Evolutionary conservation across 2,329 filamentous ascomycete genomes (phyloP).

Genomic region (Periconia macrospinosa): DNA sequence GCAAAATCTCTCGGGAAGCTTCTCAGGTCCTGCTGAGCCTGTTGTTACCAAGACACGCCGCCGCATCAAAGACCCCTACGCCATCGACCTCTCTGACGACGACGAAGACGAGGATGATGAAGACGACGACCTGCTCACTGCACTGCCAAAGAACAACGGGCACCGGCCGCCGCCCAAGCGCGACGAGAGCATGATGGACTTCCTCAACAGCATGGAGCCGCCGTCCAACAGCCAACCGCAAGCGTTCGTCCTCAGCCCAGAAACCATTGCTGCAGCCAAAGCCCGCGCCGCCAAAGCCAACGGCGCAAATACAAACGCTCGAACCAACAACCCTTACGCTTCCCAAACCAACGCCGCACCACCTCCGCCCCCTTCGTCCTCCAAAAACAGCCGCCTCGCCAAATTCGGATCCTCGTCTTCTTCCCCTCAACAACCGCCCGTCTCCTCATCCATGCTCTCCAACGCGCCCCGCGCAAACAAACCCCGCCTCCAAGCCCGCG

Average conservation of each 20-base stretch:
- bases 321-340: background rate
- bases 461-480: constrained; percentile 28
- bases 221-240: constrained; percentile 47
- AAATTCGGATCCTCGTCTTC: constrained; percentile 9
- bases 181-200: constrained; percentile 70
- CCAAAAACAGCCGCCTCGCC: background rate
- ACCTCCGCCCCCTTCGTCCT: background rate
- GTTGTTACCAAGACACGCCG: constrained; percentile 73
- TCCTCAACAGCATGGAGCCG: constrained; percentile 70
- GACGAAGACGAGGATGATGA: constrained; percentile 58
- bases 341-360: background rate
- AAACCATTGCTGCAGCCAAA: constrained; percentile 36
- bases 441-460: constrained; percentile 18
- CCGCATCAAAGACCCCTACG: constrained; percentile 84
- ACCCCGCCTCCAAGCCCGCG: constrained; percentile 29
- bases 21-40: constrained; percentile 45
- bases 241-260: constrained; percentile 36
- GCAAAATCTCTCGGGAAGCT: constrained; percentile 36
- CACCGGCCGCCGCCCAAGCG: constrained; percentile 20
- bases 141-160: constrained; percentile 44
- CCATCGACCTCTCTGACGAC: constrained; percentile 67
- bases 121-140: constrained; percentile 54
- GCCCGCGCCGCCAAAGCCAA: constrained; percentile 22
- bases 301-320: background rate
- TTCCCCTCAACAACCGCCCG: constrained; percentile 1